Evolutionary conservation across 768 basidiomycete species (phyloP), one percentile per base, ranked within the genome.

Genomic region (Mycena rosella): DNA sequence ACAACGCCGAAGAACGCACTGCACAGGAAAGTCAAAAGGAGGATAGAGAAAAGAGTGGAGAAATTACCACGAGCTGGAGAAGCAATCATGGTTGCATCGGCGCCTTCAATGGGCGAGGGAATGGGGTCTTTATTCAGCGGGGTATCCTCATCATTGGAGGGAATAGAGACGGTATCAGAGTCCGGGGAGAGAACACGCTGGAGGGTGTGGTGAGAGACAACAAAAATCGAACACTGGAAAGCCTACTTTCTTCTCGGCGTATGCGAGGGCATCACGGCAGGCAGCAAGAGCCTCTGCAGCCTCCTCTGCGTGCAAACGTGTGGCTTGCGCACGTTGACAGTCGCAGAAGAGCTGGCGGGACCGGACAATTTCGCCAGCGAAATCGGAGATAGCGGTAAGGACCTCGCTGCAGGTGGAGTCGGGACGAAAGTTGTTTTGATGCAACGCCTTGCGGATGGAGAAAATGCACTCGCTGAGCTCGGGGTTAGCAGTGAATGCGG

Each of bases 381-480:
- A n/a, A n/a, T n/a, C n/a, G n/a, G n/a, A n/a, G 20, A 63, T 36
- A 1, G 29, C 14, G 5, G 14, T 24, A 20, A 58, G 18, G 22
- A 26, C 17, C 1, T 26, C 47, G 29, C 17, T 24, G 15, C 49
- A 47, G 0, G 56, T 5, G 14, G 55, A 32, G 0, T 15, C 2
- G 7, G 61, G 47, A 2, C 47, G 40, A 1, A 27, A 3, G 10
- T 48, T 53, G 20, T 55, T 66, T 1, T 6, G 22, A 0, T n/a
- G 34, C 26, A 66, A 24, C 4, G 6, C 5, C 4, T 58, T 15
- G 0, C 65, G 65, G n/a, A 66, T 44, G 3, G 52, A 15, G 20
- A 60, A 51, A 6, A 51, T 29, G n/a, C 49, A 51, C 13, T 51
- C 49, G 53, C 34, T 18, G 22, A 54, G 34, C 20, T 54, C 53